Base-by-base conservation (phyloP, 108 stramenopile genomes). In the Parmales sp. region DNA sequence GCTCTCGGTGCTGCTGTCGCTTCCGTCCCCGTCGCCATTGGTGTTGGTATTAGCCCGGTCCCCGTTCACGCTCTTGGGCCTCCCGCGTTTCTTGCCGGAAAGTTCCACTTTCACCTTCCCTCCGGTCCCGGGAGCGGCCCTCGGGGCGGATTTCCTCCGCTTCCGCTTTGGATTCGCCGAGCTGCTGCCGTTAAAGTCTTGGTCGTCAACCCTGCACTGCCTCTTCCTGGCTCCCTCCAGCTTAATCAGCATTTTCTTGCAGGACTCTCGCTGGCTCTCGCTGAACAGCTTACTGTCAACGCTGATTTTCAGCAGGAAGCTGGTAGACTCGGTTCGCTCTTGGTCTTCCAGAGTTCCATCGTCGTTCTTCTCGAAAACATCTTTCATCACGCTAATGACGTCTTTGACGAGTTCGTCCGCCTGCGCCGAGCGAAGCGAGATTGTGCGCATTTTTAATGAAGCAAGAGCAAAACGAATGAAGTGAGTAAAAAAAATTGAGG, bases 11-110 rank as follows among this genome's bases (percentile, higher is more conserved):
- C 76, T 86, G 7, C 83, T 80, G 51, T 88, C 91, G 0, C 85
- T 88, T 88, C 91, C 89, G 36, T 90, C 86, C 4, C 71, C 88
- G 66, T 88, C 87, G 44, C 83, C 82, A 68, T 91, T 88, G 25
- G 91, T 88, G 41, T 87, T 84, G 6, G 74, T 73, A 65, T 82
- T 72, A 74, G 79, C 86, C 0, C 87, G 86, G 74, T 88, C 88
- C 39, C 83, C 86, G 22, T 81, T 83, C 8, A 81, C 37, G 23
- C 63, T 1, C 46, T 54, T 50, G 39, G 69, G 54, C 37, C 26
- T 69, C 13, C 28, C 28, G 9, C 70, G 72, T 31, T 66, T 74
- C 26, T 77, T 72, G 13, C 18, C 34, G 22, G 44, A 46, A 22
- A 64, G 39, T 5, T 60, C 63, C 6, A 60, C 72, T 18, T 69